Evolutionary conservation across 805 yeast species (phyloP).

Genomic region (Candida oleophila): DNA sequence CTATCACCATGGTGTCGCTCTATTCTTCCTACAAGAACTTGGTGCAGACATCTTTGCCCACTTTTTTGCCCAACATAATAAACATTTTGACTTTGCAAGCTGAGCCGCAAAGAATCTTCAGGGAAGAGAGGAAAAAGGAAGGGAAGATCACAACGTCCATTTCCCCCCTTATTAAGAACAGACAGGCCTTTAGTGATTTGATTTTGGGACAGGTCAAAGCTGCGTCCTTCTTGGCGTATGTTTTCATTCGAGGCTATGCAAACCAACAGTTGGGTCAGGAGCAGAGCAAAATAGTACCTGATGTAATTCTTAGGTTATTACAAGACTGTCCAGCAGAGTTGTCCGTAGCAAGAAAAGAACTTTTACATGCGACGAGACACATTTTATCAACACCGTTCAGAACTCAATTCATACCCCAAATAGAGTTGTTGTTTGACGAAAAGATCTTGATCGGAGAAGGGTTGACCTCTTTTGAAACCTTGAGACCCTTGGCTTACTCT

Average conservation of each 20-base stretch:
- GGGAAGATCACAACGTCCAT: slow-evolving; percentile 68
- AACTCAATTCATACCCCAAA: slow-evolving; percentile 76
- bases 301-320: slow-evolving; percentile 75
- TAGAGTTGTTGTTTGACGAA: slow-evolving; percentile 83
- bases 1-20: slow-evolving; percentile 91
- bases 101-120: slow-evolving; percentile 57
- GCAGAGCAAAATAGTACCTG: slow-evolving; percentile 68
- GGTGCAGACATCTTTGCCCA: slow-evolving; percentile 67
- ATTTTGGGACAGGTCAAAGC: slow-evolving; percentile 93
- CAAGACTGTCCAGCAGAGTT: slow-evolving; percentile 96
- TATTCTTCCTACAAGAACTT: slow-evolving; percentile 83
- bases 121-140: slow-evolving; percentile 48
- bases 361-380: slow-evolving; percentile 91
- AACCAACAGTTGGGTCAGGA: slow-evolving; percentile 50
- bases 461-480: slow-evolving; percentile 82
- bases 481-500: slow-evolving; percentile 90
- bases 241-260: slow-evolving; percentile 81
- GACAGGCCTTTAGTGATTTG: slow-evolving; percentile 83
- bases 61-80: slow-evolving; percentile 79
- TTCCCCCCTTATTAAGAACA: slow-evolving; percentile 70
- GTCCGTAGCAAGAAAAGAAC: slow-evolving; percentile 87
- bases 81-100: slow-evolving; percentile 75
- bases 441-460: slow-evolving; percentile 89
- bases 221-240: slow-evolving; percentile 90
- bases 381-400: slow-evolving; percentile 90